These are phyloP conservation scores for Hypoxylon intermedium DNA, from an alignment of 495 filamentous ascomycete genomes.

Conservation along the genomic window DNA sequence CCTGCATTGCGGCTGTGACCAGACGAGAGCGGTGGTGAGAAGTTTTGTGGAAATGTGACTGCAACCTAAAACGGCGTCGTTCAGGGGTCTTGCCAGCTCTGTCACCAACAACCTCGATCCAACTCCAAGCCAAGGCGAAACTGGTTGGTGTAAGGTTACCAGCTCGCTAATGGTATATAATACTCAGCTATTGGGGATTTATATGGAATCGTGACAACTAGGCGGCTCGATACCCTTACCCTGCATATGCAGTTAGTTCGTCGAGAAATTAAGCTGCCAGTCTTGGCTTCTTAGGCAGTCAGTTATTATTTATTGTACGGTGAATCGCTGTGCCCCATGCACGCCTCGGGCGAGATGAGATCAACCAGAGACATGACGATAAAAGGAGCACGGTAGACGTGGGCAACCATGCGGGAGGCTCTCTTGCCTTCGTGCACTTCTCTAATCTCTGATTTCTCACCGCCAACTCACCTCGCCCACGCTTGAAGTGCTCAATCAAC, in stretches of 20 bases:
- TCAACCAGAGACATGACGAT: constrained; percentile 10
- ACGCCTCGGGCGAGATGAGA: constrained; percentile 9
- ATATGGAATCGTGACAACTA: constrained; percentile 8
- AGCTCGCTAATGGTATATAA: constrained; percentile 8
- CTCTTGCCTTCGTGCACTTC: not conserved
- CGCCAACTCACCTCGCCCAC: not conserved
- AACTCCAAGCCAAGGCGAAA: constrained; percentile 4
- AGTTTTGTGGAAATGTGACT: not conserved
- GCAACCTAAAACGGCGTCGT: not conserved
- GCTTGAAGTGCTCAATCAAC: not conserved
- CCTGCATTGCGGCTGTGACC: constrained; percentile 18
- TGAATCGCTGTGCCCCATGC: constrained; percentile 4
- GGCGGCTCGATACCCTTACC: constrained; percentile 17
- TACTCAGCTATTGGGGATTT: constrained; percentile 14
- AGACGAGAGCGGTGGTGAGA: constrained; percentile 18
- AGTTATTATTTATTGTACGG: constrained; percentile 5
- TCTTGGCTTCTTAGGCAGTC: constrained; percentile 28
- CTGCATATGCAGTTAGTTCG: constrained; percentile 19
- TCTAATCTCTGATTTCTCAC: not conserved
- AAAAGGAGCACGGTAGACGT: constrained; percentile 20
- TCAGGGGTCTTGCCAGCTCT: constrained; percentile 30
- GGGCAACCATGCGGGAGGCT: not conserved
- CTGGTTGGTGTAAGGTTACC: not conserved
- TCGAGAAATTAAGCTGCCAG: constrained; percentile 8
- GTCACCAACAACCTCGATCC: constrained; percentile 6